These are phyloP conservation scores for Eucalyptus decipiens DNA, from an alignment of 345 rosid genomes.

Conservation along the genomic window DNA sequence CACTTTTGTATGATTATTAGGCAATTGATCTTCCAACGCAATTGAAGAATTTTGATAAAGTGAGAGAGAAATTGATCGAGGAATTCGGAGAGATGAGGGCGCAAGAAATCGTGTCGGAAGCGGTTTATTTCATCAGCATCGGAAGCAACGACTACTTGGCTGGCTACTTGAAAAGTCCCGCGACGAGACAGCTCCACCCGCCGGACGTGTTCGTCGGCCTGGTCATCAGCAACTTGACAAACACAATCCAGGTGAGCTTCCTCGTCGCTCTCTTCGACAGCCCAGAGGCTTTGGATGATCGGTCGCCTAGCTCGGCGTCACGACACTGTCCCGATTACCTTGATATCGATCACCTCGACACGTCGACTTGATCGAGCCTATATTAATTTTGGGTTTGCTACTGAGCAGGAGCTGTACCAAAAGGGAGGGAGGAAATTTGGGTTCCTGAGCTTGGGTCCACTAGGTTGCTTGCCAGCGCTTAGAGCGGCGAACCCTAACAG, in stretches of 20 bases:
- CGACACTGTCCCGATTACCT: not conserved
- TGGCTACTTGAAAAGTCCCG: conserved; percentile 24
- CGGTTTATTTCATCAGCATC: conserved; percentile 41
- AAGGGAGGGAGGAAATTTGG: conserved; percentile 46
- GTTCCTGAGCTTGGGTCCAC: conserved; percentile 27
- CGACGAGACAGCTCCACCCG: conserved; percentile 11
- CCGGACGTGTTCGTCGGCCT: conserved; percentile 25
- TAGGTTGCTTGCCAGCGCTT: conserved; percentile 38
- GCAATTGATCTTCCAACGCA: conserved; percentile 35
- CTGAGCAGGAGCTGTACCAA: conserved; percentile 13
- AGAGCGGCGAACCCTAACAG: conserved; percentile 20
- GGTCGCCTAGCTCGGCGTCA: not conserved
- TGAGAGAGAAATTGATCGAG: conserved; percentile 13
- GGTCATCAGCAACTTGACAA: conserved; percentile 46
- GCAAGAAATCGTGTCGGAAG: conserved; percentile 18
- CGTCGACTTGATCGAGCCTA: too few relatives aligned
- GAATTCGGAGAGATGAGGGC: conserved; percentile 18
- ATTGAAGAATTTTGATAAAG: conserved; percentile 18
- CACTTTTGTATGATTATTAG: not conserved
- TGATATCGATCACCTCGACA: not conserved
- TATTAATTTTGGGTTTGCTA: not conserved
- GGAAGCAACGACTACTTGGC: conserved; percentile 46
- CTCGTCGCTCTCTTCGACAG: not conserved
- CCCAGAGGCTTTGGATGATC: not conserved
- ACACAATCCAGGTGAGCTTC: conserved; percentile 24